Base-by-base conservation (phyloP, 352 stramenopile genomes). In the Phytophthora pini region DNA sequence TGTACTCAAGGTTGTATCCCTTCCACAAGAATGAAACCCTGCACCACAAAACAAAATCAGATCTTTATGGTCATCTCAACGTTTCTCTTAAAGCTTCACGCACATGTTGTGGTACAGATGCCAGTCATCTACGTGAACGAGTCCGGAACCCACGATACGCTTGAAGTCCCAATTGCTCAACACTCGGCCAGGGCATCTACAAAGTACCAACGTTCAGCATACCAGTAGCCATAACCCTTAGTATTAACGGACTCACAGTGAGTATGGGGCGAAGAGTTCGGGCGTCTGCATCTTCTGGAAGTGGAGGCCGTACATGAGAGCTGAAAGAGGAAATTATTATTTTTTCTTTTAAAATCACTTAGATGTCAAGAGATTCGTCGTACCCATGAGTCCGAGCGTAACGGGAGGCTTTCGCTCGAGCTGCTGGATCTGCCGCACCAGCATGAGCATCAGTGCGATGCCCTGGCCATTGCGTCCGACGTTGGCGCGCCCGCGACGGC, bases 61-160 rank as follows among this genome's bases (percentile, higher is more conserved):
- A 10, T 43, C 2, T 6, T 74, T 26, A 17, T 47, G 17, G 5
- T 10, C 29, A 24, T 10, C 43, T 7, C n/a, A n/a, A 29, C 27
- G 7, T 9, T 49, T 11, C 9, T 24, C 15, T 36, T 4, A 9
- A 26, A 51, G 2, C 8, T 36, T 20, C 5, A 56, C 55, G 46
- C 17, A 92, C 92, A 97, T 97, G 76, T 97, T 98, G 68, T 97
- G 84, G 72, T 97, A 97, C 20, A 98, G 72, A 57, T 98, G 90
- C 65, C 89, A 83, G 49, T 97, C 90, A 45, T 96, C 87, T 6
- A 77, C 82, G 65, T 98, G 92, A 2, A 98, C 65, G 39, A 98
- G 82, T 41, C 74, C 86, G 1, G 90, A 97, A 6, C 63, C 62
- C 17, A 97, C 52, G 7, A 97, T 58, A 17, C 89, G 75, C 31